Evolutionary conservation across 495 filamentous ascomycete genomes (phyloP), one percentile per base, ranked within the genome.

Genomic region (Penicillium daleae): DNA sequence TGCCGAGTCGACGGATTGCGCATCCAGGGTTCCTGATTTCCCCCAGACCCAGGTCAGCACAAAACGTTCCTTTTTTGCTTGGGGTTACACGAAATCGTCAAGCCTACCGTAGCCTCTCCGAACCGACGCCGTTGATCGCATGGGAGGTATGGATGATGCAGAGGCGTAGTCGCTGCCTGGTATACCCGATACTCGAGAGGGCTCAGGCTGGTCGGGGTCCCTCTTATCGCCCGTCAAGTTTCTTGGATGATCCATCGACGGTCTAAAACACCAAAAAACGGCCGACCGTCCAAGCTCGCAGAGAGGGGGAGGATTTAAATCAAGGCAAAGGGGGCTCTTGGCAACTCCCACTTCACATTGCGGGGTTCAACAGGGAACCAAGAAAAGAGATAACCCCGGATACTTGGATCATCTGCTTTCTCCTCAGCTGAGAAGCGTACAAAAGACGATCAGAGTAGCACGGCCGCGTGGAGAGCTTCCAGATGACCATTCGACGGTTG

Each of bases 71-170:
- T 57, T 55, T 50, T 29, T 29, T 44, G 21, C 57, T 46, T 19
- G 17, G 32, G 27, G 65, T 70, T 70, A 68, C 67, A 66, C 65
- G 40, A 56, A 35, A 22, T 33, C 12, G 35, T 2, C 17, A 60
- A 53, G 37, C 70, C 44, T 58, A 80, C 77, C 77, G 52, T 80
- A 80, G 56, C 58, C 74, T 69, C 77, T 76, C 56, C 69, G 70
- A 9, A 55, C 27, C 48, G 74, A 68, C 21, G 56, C 57, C 37
- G 66, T 56, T 27, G 66, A 61, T 62, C 66, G 72, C 37, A 64
- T 58, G 57, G 63, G 66, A 55, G 62, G 62, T 6, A 33, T 26
- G 1, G 64, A 60, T 33, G 61, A 44, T 0, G 26, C 56, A 4
- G 61, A 44, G 21, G 44, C 21, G 21, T 61, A 51, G 15, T 70